Evolutionary conservation across 345 rosid genomes (phyloP).

Genomic region (Heritiera fomes): DNA sequence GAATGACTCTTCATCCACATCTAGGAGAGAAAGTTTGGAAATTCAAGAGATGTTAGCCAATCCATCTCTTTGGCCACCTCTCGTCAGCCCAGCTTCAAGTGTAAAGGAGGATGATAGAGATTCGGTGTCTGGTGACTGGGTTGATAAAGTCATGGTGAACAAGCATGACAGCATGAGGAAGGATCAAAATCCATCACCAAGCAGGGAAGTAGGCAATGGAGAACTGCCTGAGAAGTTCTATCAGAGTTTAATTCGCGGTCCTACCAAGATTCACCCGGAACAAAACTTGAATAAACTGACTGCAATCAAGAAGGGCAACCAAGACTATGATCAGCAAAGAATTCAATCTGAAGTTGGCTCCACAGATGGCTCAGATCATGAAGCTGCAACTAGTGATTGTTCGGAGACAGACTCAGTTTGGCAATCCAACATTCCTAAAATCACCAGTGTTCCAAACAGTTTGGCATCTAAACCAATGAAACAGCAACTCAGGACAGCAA

Average conservation of each 20-base stretch:
- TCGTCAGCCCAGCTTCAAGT: constrained; percentile 38
- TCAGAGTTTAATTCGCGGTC: constrained; percentile 12
- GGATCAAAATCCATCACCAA: constrained; percentile 37
- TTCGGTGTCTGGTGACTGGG: constrained; percentile 62
- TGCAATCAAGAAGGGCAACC: constrained; percentile 46
- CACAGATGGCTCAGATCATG: constrained; percentile 61
- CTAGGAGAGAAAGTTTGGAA: constrained; percentile 69
- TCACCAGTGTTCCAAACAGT: constrained; percentile 39
- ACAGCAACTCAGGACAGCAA: constrained; percentile 46
- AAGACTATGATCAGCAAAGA: constrained; percentile 50
- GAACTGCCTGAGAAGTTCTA: constrained; percentile 23
- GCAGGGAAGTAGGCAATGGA: constrained; percentile 43
- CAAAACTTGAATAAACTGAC: constrained; percentile 24
- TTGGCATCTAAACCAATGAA: constrained; percentile 53
- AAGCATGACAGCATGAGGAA: constrained; percentile 42
- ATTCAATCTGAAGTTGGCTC: constrained; percentile 34
- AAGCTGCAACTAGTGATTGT: constrained; percentile 71
- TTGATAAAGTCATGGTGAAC: constrained; percentile 67
- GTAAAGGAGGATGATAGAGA: constrained; percentile 61
- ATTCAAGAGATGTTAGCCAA: constrained; percentile 56
- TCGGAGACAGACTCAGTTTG: constrained; percentile 63
- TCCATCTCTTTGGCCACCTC: constrained; percentile 68
- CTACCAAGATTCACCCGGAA: constrained; percentile 48
- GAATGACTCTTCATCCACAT: constrained; percentile 44
- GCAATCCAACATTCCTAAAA: constrained; percentile 54